A percentile compares a stretch with the other conserved stretches of the same genome.
phyloP scores from a whole-genome alignment of 306 rosid genomes.

The Acacia melanoxylon region DNA sequence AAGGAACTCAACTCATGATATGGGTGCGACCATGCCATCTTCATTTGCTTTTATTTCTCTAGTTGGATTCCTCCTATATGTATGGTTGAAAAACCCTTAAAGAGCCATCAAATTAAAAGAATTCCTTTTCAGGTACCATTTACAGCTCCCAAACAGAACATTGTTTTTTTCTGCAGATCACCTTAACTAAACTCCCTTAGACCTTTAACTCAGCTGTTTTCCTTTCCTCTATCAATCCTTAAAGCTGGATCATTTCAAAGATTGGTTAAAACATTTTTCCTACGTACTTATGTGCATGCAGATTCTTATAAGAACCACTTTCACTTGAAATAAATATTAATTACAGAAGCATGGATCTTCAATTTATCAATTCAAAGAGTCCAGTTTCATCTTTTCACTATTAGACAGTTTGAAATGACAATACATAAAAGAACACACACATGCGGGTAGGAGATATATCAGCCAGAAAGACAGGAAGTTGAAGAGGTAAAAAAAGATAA shows the following conservation, averaged over 20 bases:
- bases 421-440: not conserved
- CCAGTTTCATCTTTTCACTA: not conserved
- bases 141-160: not conserved
- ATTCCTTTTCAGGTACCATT: not conserved
- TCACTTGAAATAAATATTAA: not conserved
- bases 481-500: not conserved
- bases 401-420: not conserved
- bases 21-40: not conserved
- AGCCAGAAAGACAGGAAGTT: not conserved
- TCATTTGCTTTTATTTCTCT: not conserved
- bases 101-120: not conserved
- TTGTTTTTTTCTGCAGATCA: not conserved
- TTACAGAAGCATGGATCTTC: not conserved
- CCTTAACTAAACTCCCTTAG: not conserved
- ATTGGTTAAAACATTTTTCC: not conserved
- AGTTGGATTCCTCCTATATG: not conserved
- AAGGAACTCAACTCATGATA: not conserved
- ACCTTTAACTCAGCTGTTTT: not conserved
- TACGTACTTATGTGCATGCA: not conserved
- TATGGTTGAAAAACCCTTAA: not conserved
- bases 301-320: not conserved
- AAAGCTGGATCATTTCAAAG: not conserved
- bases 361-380: not conserved
- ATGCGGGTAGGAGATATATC: not conserved
- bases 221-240: not conserved